These are phyloP conservation scores for Claviceps sp. DNA, from an alignment of 2,329 filamentous ascomycete genomes.

Conservation along the genomic window DNA sequence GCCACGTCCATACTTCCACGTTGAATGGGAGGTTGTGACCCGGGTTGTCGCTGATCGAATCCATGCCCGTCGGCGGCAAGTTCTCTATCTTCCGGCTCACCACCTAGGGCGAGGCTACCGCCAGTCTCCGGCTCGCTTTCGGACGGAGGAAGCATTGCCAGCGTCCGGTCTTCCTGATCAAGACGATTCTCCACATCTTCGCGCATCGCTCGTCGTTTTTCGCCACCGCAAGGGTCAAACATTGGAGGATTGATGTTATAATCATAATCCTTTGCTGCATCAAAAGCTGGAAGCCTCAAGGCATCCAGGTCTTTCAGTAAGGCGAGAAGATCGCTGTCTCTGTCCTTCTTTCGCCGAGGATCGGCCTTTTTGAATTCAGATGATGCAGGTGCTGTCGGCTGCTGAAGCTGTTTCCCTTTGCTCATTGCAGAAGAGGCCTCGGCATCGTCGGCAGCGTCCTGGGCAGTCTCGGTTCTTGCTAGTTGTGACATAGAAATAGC, in stretches of 20 bases:
- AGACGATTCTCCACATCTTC: slow-evolving; percentile 52
- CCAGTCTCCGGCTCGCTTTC: slow-evolving; percentile 74
- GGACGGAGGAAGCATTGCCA: slow-evolving; percentile 28
- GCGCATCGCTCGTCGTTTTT: slow-evolving; percentile 64
- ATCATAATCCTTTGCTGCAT: slow-evolving; percentile 6
- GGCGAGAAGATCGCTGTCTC: slow-evolving; percentile 15
- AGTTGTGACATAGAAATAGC: slow-evolving; percentile 50
- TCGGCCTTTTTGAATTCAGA: not conserved
- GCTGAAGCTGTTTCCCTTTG: slow-evolving; percentile 9
- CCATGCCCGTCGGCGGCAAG: slow-evolving; percentile 33
- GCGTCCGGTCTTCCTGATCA: slow-evolving; percentile 35
- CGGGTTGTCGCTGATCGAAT: slow-evolving; percentile 47
- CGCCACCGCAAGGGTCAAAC: slow-evolving; percentile 71
- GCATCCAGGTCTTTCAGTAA: slow-evolving; percentile 24
- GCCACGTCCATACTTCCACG: slow-evolving; percentile 40
- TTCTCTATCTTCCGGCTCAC: slow-evolving; percentile 78
- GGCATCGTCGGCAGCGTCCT: slow-evolving; percentile 26
- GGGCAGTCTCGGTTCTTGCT: slow-evolving; percentile 34
- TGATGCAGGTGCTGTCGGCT: not conserved
- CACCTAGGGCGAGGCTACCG: slow-evolving; percentile 74
- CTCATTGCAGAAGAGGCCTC: slow-evolving; percentile 15
- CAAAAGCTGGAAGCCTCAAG: slow-evolving; percentile 19
- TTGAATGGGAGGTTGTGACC: slow-evolving; percentile 67
- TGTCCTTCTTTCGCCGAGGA: slow-evolving; percentile 7
- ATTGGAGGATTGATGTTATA: slow-evolving; percentile 46